phyloP scores from a whole-genome alignment of 768 basidiomycete species.

The Hypholoma sublateritium region DNA sequence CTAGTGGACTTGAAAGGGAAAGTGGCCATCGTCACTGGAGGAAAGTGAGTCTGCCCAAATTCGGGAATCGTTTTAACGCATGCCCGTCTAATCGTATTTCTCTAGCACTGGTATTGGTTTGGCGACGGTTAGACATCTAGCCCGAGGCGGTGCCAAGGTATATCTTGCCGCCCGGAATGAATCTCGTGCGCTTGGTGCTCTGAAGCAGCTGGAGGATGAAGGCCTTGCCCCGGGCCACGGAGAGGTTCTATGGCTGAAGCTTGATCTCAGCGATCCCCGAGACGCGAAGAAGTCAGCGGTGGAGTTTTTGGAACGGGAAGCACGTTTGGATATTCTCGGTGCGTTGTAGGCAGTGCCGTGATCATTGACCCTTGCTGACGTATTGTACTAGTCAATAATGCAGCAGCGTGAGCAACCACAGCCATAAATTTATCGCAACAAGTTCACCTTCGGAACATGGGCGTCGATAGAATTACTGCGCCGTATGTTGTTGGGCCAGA shows the following conservation, averaged over 20 bases:
- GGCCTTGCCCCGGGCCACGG: conserved; percentile 46
- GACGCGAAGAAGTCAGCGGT: conserved; percentile 48
- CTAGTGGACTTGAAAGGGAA: conserved; percentile 47
- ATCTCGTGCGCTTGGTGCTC: conserved; percentile 43
- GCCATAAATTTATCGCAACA: too few relatives aligned
- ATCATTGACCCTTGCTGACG: neutral
- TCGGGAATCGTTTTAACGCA: too few relatives aligned
- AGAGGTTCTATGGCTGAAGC: conserved; percentile 45
- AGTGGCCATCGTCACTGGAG: conserved; percentile 58
- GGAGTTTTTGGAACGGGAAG: conserved; percentile 48
- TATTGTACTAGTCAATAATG: conserved; percentile 50
- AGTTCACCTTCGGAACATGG: neutral
- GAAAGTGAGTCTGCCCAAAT: conserved; percentile 39
- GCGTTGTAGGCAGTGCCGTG: neutral
- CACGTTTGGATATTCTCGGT: conserved; percentile 56
- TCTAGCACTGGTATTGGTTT: conserved; percentile 23
- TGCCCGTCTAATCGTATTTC: too few relatives aligned
- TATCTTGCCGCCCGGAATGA: conserved; percentile 57
- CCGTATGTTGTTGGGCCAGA: conserved; percentile 11
- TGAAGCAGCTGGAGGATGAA: conserved; percentile 42
- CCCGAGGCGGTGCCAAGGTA: conserved; percentile 54
- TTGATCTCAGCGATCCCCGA: conserved; percentile 51
- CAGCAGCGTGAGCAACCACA: conserved; percentile 38
- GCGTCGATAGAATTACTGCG: conserved; percentile 1
- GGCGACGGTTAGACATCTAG: conserved; percentile 51